Percentiles rank a stretch among this genome's conserved stretches.
phyloP scores from a whole-genome alignment of 139 green algal genomes.

The Dunaliella primolecta region DNA sequence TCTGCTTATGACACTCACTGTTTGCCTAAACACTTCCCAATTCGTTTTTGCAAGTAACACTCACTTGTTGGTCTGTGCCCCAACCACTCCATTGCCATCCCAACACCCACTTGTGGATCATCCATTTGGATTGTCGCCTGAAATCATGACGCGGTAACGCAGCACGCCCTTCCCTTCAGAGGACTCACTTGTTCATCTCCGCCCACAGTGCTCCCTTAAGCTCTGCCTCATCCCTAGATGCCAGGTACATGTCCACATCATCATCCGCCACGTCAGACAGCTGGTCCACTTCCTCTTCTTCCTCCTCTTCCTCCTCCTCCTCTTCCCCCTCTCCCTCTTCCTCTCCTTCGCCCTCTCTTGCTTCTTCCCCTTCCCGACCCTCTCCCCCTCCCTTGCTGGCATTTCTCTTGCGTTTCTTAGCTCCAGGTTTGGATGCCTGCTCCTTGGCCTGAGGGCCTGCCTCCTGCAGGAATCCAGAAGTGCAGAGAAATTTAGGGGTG shows the following conservation, averaged over 20 bases:
- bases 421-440: neutral
- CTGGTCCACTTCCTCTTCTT: slow-evolving; percentile 7
- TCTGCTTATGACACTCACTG: no score
- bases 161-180: no score
- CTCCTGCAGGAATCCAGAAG: no score
- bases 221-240: slow-evolving; percentile 54
- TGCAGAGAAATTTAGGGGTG: no score
- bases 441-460: neutral
- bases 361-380: neutral
- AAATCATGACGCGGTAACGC: no score
- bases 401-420: neutral
- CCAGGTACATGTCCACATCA: slow-evolving; percentile 57
- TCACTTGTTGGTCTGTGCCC: no score
- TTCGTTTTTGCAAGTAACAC: no score
- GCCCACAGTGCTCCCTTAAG: slow-evolving; percentile 62
- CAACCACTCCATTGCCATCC: neutral
- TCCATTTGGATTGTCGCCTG: no score
- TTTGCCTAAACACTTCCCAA: no score
- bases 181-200: slow-evolving; percentile 61
- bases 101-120: neutral
- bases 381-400: neutral
- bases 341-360: neutral
- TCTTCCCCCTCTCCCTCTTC: slow-evolving; percentile 1
- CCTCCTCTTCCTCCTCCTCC: slow-evolving; percentile 12
- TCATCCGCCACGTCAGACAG: slow-evolving; percentile 51